Base-by-base conservation (phyloP, 2,329 filamentous ascomycete species). In the Fusarium musae region DNA sequence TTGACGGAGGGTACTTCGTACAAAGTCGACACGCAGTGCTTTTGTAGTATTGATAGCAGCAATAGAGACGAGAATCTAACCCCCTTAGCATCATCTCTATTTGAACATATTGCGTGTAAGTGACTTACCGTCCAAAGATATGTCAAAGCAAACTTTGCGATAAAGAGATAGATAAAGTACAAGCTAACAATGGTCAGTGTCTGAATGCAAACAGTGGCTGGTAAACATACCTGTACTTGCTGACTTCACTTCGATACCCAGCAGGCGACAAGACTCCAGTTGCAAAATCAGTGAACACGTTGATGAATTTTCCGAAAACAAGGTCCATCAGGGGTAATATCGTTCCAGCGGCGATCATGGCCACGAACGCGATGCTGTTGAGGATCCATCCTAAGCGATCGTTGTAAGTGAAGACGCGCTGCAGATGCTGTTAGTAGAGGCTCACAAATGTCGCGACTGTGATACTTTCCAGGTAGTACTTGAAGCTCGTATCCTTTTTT, bases 81-180 rank as follows among this genome's bases (percentile, higher is more conserved):
- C 10, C 6, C 5, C 2, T 54, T 26, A 56, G 59, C 7, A 54
- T 9, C 15, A 40, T 5, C 0, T 13, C 6, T 12, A 6, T 12
- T 4, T n/a, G 4, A 21, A 2, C 3, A 15, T 9, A 6, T 13
- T 26, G 28, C 3, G 66, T 12, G 2, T 4, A 13, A 43, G 53
- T 21, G 5, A 58, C 80, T 71, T 79, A 89, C 87, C 72, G 87
- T 86, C 66, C 88, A 87, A 23, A 88, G 75, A 69, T 90, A 90
- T 1, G 84, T 85, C n/a, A 90, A 78, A 8, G 82, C 72, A 43
- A 90, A 87, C 61, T 88, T 88, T 19, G 80, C 88, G 26, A 88
- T 80, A 68, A 90, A 90, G 3, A 91, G 81, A 74, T 89, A 90
- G 19, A 90, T 80, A 67, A 90, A 89, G 70, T 85, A 88, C n/a